Evolutionary conservation across 495 filamentous ascomycete species (phyloP), one percentile per base, ranked within the genome.

Genomic region (Cercophora scortea): DNA sequence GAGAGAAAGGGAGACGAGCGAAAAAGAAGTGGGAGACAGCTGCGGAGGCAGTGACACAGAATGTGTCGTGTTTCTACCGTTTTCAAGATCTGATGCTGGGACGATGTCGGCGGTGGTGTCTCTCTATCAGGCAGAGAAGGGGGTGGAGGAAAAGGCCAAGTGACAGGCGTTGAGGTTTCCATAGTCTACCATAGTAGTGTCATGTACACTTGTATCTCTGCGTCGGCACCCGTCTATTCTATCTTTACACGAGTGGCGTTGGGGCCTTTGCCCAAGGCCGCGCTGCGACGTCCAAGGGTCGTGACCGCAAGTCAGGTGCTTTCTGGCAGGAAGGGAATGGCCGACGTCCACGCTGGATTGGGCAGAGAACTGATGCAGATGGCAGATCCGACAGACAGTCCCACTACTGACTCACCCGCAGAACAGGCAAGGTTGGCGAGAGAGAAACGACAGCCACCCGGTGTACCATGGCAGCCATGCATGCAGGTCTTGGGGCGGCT

Each of bases 351-450:
- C 36, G 52, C 48, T 52, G 49, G 45, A 59, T 54, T 55, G 56
- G 56, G 56, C 56, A 52, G 52, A 39, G 49, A 50, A 8, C 10
- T 11, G 49, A 42, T 50, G 54, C 54, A 56, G 43, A 42, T 53
- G 51, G 45, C 15, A 38, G 52, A 49, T 49, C 52, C n/a, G 40
- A 49, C 33, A 46, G 42, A 9, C 32, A 49, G 35, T 41, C 40
- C 39, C 45, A 34, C 19, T 18, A 33, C 47, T 53, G 50, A 53
- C 35, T 53, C 55, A 57, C 50, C 18, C 44, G 42, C 25, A 25
- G 25, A 25, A 25, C 25, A 25, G 25, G 25, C 25, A 25, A 25
- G 25, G 25, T 25, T 2, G 25, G 25, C 25, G 25, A 25, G 25
- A 25, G 25, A 25, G 25, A 25, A 25, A 25, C 25, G 25, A 25